A percentile compares a stretch with the other conserved stretches of the same genome.
Conservation (phyloP, 306 rosid species). For the Gastrolobium villosum region DNA sequence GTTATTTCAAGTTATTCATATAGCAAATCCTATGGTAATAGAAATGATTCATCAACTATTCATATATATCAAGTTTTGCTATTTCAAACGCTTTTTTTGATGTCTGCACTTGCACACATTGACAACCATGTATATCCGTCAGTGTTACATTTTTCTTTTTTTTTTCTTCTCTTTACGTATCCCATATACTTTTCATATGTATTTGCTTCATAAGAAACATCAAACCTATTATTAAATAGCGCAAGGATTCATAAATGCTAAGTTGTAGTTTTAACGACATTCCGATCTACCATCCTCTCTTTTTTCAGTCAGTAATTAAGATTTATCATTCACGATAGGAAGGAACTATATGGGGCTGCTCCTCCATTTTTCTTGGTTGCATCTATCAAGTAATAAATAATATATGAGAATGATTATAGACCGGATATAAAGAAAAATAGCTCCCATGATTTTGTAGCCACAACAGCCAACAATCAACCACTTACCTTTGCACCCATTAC, state of each 20-base stretch:
- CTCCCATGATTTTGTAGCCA: conserved; percentile 49
- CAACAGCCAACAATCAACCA: conserved; percentile 52
- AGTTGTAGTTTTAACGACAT: background rate
- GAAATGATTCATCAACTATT: too few relatives aligned
- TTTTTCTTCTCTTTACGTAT: too few relatives aligned
- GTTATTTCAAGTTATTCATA: too few relatives aligned
- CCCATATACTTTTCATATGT: too few relatives aligned
- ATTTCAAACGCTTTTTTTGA: too few relatives aligned
- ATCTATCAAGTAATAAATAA: background rate
- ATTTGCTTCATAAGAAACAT: too few relatives aligned
- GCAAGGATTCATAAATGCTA: conserved; percentile 12
- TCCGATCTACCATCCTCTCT: background rate
- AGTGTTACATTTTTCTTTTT: too few relatives aligned
- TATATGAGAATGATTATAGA: conserved; percentile 12
- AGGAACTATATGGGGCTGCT: background rate
- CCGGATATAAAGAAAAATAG: conserved; percentile 4
- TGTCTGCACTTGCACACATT: too few relatives aligned
- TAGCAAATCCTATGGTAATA: too few relatives aligned
- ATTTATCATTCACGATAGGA: conserved; percentile 10
- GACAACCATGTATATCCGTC: too few relatives aligned
- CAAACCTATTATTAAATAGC: background rate
- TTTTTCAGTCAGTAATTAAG: background rate
- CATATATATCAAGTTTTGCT: too few relatives aligned
- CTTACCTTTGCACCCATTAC: conserved; percentile 29
- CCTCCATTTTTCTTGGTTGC: background rate